Evolutionary conservation across 1,139 yeast species (phyloP).

Genomic region (Kodamaea derodonti): DNA sequence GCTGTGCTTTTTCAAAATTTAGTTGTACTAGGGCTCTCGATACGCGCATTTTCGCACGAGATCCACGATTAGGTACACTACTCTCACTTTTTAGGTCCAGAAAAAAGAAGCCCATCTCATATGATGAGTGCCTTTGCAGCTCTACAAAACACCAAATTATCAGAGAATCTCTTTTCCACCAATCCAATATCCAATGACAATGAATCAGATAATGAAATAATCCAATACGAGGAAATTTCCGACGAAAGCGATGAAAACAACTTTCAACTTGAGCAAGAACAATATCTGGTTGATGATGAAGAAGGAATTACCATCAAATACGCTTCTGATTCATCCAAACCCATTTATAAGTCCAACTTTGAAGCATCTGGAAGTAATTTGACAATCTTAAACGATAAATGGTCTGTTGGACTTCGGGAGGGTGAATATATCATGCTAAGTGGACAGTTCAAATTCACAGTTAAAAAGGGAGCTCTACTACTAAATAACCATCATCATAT

Average conservation of each 20-base stretch:
- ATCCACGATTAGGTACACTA: no score
- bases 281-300: constrained; percentile 2
- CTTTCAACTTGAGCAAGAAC: neutral
- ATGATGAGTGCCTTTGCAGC: constrained; percentile 56
- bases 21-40: no score
- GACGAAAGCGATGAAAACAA: constrained; percentile 3
- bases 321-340: constrained; percentile 5
- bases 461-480: constrained; percentile 57
- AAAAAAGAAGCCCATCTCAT: no score
- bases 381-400: constrained; percentile 22
- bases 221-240: constrained; percentile 5
- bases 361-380: constrained; percentile 34
- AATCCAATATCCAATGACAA: constrained; percentile 7
- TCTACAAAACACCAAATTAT: constrained; percentile 20
- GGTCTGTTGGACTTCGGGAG: constrained; percentile 40
- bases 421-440: constrained; percentile 50
- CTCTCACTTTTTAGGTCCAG: no score
- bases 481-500: constrained; percentile 53
- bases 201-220: constrained; percentile 4
- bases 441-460: constrained; percentile 54
- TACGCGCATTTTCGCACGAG: no score
- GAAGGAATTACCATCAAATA: neutral
- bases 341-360: constrained; percentile 25
- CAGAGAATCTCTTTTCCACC: constrained; percentile 9
- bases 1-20: no score